These are phyloP conservation scores for Trichoderma sp. DNA, from an alignment of 2,329 filamentous ascomycete species.

Conservation along the genomic window DNA sequence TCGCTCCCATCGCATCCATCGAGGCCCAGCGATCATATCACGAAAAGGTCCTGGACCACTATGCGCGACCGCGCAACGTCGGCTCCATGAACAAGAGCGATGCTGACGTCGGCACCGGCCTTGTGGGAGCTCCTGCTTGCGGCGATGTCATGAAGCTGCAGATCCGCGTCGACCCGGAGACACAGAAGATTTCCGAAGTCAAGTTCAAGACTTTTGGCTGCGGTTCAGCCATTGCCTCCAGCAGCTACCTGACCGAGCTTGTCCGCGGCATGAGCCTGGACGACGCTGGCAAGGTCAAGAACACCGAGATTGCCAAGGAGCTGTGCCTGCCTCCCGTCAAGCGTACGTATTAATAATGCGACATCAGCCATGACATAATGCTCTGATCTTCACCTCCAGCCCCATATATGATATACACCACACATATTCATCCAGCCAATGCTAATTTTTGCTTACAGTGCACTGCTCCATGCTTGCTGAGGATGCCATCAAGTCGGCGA, in stretches of 20 bases:
- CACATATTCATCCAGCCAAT: constrained; percentile 7
- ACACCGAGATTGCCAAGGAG: constrained; percentile 98
- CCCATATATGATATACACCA: constrained; percentile 9
- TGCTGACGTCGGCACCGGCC: constrained; percentile 82
- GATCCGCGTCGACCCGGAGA: constrained; percentile 85
- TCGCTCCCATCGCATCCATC: constrained; percentile 46
- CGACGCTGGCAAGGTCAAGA: constrained; percentile 88
- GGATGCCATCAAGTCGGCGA: constrained; percentile 89
- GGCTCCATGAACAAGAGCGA: constrained; percentile 72
- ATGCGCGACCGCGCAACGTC: constrained; percentile 59
- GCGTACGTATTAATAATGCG: constrained; percentile 57
- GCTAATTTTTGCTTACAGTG: constrained; percentile 57
- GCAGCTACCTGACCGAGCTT: constrained; percentile 91
- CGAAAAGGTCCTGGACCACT: constrained; percentile 58
- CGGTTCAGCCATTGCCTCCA: constrained; percentile 91
- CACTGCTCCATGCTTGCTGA: constrained; percentile 93
- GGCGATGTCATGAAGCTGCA: constrained; percentile 84
- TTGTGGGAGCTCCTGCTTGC: constrained; percentile 86
- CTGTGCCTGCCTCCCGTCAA: constrained; percentile 87
- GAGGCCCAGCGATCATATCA: constrained; percentile 54
- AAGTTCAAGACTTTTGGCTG: constrained; percentile 99
- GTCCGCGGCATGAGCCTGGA: constrained; percentile 94
- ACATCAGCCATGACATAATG: background rate
- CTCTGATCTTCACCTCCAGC: background rate
- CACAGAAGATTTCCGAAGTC: constrained; percentile 88